Evolutionary conservation across 495 filamentous ascomycete genomes (phyloP).

Genomic region (Penicillium egyptiacum): DNA sequence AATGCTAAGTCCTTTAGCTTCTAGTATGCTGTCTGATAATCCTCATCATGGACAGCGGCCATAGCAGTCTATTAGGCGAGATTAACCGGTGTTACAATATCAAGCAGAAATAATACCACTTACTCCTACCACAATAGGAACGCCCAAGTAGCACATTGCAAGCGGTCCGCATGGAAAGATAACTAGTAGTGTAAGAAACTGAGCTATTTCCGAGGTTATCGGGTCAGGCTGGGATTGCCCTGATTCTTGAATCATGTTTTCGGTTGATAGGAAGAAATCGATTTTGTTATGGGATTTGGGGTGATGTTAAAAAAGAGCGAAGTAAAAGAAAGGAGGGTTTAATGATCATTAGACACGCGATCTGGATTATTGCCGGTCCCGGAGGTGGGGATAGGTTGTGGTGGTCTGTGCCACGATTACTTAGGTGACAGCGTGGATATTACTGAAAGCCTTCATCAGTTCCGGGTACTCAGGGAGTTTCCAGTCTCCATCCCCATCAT

Average conservation of each 20-base stretch:
- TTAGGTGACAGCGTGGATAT: too few relatives aligned
- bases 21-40: background rate
- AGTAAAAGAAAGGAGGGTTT: too few relatives aligned
- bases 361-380: too few relatives aligned
- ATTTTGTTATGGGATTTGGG: too few relatives aligned
- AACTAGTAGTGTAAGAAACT: background rate
- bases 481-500: constrained; percentile 26
- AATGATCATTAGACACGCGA: too few relatives aligned
- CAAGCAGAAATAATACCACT: background rate
- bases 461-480: constrained; percentile 30
- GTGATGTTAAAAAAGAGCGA: too few relatives aligned
- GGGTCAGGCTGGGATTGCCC: background rate
- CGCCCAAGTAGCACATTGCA: background rate
- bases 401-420: too few relatives aligned
- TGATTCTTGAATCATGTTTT: background rate
- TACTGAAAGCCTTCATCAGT: background rate
- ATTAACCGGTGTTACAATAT: background rate
- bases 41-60: background rate
- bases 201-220: background rate
- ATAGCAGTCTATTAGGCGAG: background rate
- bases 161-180: background rate
- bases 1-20: background rate
- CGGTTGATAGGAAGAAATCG: too few relatives aligned
- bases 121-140: background rate
- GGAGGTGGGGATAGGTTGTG: too few relatives aligned